Percentiles rank a stretch among this genome's conserved stretches.
Conservation (phyloP, 2,329 filamentous ascomycete genomes). For the Diaporthe aspalathi region DNA sequence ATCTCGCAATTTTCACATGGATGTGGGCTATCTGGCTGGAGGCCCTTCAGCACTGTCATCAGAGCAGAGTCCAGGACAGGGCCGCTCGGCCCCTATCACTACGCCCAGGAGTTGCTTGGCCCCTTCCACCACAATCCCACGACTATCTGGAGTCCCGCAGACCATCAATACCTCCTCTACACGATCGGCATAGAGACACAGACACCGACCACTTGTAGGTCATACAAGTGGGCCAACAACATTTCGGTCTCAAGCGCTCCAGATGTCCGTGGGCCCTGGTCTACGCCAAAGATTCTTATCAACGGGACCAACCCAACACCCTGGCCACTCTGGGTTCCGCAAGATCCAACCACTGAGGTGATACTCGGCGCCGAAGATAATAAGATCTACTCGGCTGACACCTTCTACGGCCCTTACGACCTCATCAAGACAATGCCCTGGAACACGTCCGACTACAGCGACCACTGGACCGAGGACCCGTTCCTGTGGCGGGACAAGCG, state of each 20-base stretch:
- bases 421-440: slow-evolving; percentile 42
- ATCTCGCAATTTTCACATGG: slow-evolving; percentile 10
- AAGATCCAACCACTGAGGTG: slow-evolving; percentile 1
- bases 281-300: slow-evolving; percentile 39
- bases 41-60: slow-evolving; percentile 13
- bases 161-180: slow-evolving; percentile 16
- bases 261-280: slow-evolving; percentile 42
- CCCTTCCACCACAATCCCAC: slow-evolving; percentile 12
- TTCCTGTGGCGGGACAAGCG: slow-evolving; percentile 47
- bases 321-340: neutral
- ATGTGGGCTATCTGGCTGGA: slow-evolving; percentile 6
- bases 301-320: slow-evolving; percentile 37
- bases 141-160: slow-evolving; percentile 12
- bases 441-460: slow-evolving; percentile 45
- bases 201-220: slow-evolving; percentile 39
- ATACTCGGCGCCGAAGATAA: slow-evolving; percentile 25
- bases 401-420: neutral
- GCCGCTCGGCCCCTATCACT: slow-evolving; percentile 2
- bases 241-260: slow-evolving; percentile 41
- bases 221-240: slow-evolving; percentile 46
- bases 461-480: slow-evolving; percentile 45
- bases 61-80: slow-evolving; percentile 2
- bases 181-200: slow-evolving; percentile 22
- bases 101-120: slow-evolving; percentile 1
- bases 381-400: slow-evolving; percentile 10